Base-by-base conservation (phyloP, 2,329 filamentous ascomycete genomes). In the Fusarium anguioides region DNA sequence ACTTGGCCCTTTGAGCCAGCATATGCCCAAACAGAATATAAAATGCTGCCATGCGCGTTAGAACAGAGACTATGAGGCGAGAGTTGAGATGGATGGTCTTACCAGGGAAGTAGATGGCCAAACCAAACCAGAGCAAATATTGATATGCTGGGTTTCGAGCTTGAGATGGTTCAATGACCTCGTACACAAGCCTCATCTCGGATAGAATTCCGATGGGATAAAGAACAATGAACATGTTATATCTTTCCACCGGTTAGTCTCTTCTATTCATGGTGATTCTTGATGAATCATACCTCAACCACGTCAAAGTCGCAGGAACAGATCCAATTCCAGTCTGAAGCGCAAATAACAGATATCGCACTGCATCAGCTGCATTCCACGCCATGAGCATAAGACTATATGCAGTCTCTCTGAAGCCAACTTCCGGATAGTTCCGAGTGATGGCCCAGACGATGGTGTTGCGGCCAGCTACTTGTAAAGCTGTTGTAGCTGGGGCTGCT, bases 381-480 rank as follows among this genome's bases (percentile, higher is more conserved):
- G 69, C 46, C 33, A 63, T 45, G 3, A 71, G 60, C 69, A 71
- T 70, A 9, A 40, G 45, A 31, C 63, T 58, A 14, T 71, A 71
- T 1, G 66, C 66, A 26, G 23, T 29, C 9, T 71, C 69, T 2
- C 48, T 18, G 1, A 23, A 45, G 1, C 64, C 66, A 17, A 71
- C 57, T 5, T 70, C 49, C 0, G 69, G 60, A 17, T 71, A 71
- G 26, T 71, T 71, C 11, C 69, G 51, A 3, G 69, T 68, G 10
- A 71, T 71, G 6, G 69, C 66, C 69, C 69, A 72, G 5, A 72
- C 42, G 7, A 72, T 72, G 4, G 69, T 72, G 29, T 72, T 72
- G 42, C 69, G 50, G 1, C 69, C 69, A 2, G 66, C 66, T 0
- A 70, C 69, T 31, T 72, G 69, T 3, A 72, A 4, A 1, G 69